Conservation (phyloP, 805 yeast genomes). For the Vanderwaltozyma yarrowii region DNA sequence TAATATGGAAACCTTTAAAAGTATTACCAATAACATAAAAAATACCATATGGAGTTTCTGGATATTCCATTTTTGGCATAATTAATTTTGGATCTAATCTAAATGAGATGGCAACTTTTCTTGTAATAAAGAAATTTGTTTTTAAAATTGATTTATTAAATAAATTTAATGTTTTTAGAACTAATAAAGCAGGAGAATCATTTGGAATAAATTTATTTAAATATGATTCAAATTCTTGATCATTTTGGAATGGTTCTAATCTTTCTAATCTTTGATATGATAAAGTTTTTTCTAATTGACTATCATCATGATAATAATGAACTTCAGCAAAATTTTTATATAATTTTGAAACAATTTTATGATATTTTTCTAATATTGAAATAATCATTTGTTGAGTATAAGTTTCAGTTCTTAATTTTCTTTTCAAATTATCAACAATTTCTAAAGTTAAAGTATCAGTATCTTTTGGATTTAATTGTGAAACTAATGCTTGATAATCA, state of each 20-base stretch:
- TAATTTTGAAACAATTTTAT: conserved; percentile 65
- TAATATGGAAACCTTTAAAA: conserved; percentile 92
- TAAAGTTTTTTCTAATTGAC: conserved; percentile 57
- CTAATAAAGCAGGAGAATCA: conserved; percentile 69
- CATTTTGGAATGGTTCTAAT: conserved; percentile 62
- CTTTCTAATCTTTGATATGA: conserved; percentile 80
- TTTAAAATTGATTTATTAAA: conserved; percentile 84
- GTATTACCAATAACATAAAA: conserved; percentile 93
- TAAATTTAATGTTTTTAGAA: conserved; percentile 67
- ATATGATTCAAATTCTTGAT: conserved; percentile 61
- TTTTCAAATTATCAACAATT: conserved; percentile 68
- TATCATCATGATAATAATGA: conserved; percentile 56
- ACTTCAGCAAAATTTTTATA: conserved; percentile 86
- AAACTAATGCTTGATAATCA: conserved; percentile 63
- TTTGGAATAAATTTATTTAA: conserved; percentile 59
- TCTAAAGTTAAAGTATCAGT: conserved; percentile 57
- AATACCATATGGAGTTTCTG: conserved; percentile 89
- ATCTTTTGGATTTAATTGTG: conserved; percentile 51
- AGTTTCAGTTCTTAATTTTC: conserved; percentile 86
- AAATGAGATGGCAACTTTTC: conserved; percentile 91
- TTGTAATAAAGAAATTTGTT: conserved; percentile 87
- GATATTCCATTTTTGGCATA: conserved; percentile 77
- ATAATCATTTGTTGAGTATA: conserved; percentile 77
- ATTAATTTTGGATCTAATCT: conserved; percentile 74
- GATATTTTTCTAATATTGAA: conserved; percentile 62